These are phyloP conservation scores for Xylaria venustula DNA, from an alignment of 495 filamentous ascomycete species.

Conservation along the genomic window DNA sequence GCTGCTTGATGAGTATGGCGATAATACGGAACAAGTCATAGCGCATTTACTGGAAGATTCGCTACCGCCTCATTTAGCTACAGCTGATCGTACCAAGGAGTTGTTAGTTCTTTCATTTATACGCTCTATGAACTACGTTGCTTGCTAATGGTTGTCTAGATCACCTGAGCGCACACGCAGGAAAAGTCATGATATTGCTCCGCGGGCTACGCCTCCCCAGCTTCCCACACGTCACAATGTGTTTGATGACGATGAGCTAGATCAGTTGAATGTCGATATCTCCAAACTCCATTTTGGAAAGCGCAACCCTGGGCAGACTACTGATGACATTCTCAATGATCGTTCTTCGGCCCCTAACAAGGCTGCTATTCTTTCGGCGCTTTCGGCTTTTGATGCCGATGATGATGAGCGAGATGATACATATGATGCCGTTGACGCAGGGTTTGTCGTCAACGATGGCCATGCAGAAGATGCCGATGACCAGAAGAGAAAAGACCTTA, in stretches of 20 bases:
- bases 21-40: conserved; percentile 77
- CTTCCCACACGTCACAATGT: conserved; percentile 54
- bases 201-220: conserved; percentile 39
- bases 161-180: conserved; percentile 21
- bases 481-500: conserved; percentile 40
- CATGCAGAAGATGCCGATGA: conserved; percentile 36
- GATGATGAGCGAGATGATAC: conserved; percentile 98
- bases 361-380: conserved; percentile 84
- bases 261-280: conserved; percentile 61
- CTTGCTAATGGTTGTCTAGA: conserved; percentile 25
- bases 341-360: conserved; percentile 64
- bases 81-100: conserved; percentile 53
- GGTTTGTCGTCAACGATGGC: conserved; percentile 70
- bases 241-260: conserved; percentile 79
- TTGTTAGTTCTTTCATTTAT: conserved; percentile 38
- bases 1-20: conserved; percentile 74
- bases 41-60: conserved; percentile 82
- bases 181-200: conserved; percentile 34
- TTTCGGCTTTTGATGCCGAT: conserved; percentile 88
- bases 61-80: conserved; percentile 61
- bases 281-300: conserved; percentile 75
- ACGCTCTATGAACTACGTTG: neutral
- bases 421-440: conserved; percentile 88
- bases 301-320: conserved; percentile 58
- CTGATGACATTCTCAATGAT: conserved; percentile 56